Conservation (phyloP, 805 yeast species). For the Yamadazyma philogaea region DNA sequence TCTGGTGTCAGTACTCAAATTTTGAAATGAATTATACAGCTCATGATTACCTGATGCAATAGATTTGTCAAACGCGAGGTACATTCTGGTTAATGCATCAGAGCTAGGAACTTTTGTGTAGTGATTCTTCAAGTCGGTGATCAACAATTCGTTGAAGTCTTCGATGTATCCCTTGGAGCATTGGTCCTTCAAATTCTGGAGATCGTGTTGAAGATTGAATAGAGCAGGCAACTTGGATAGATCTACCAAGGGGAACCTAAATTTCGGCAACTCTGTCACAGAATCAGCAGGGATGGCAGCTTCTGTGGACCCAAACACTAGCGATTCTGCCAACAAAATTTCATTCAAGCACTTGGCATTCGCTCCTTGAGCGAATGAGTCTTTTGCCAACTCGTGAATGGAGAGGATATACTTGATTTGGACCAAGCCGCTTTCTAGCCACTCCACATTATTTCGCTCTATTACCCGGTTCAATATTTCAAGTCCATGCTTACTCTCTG, state of each 20-base stretch:
- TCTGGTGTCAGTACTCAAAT: constrained; percentile 40
- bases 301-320: constrained; percentile 38
- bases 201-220: constrained; percentile 45
- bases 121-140: constrained; percentile 61
- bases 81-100: constrained; percentile 53
- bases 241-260: constrained; percentile 35
- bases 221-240: constrained; percentile 51
- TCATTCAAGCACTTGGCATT: constrained; percentile 55
- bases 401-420: constrained; percentile 45
- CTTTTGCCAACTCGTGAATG: constrained; percentile 33
- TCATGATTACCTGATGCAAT: constrained; percentile 17
- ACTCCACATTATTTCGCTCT: constrained; percentile 57
- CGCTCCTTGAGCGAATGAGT: constrained; percentile 42
- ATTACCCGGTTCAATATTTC: constrained; percentile 47
- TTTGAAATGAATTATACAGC: constrained; percentile 35
- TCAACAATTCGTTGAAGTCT: constrained; percentile 51
- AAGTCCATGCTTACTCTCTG: constrained; percentile 51
- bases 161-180: constrained; percentile 68
- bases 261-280: constrained; percentile 17
- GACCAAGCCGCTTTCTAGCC: constrained; percentile 57
- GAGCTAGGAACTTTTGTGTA: constrained; percentile 45
- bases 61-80: constrained; percentile 24
- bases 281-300: constrained; percentile 18
- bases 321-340: constrained; percentile 53
- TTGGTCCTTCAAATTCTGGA: constrained; percentile 54